Conservation (phyloP, 345 rosid species). For the Eucalyptus camaldulensis region DNA sequence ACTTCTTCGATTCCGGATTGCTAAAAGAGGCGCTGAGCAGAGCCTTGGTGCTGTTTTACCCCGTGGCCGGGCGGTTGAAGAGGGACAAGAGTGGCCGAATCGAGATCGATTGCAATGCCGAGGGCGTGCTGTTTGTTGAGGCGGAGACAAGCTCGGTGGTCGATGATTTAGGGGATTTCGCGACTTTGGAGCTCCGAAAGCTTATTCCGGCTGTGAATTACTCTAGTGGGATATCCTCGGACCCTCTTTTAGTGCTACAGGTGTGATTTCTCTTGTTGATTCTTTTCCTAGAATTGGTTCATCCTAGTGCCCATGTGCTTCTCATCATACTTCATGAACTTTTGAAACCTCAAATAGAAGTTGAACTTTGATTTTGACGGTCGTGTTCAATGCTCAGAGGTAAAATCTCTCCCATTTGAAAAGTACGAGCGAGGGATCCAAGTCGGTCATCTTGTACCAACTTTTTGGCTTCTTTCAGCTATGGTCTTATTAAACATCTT, state of each 20-base stretch:
- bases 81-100: conserved; percentile 33
- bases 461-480: not conserved
- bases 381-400: not conserved
- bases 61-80: conserved; percentile 40
- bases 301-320: not conserved
- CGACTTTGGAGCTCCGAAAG: not conserved
- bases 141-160: conserved; percentile 12
- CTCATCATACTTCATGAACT: not conserved
- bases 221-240: conserved; percentile 17
- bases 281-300: not conserved
- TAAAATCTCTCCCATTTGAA: not conserved
- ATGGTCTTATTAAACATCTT: not conserved
- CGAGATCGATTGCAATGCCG: conserved; percentile 62
- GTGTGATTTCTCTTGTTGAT: not conserved
- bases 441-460: not conserved
- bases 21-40: conserved; percentile 60
- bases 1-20: conserved; percentile 54
- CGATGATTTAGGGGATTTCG: conserved; percentile 29
- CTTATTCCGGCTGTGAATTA: conserved; percentile 42
- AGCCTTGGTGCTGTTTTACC: conserved; percentile 82
- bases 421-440: not conserved
- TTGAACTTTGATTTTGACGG: not conserved
- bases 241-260: not conserved
- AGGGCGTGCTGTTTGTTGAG: conserved; percentile 76
- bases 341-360: not conserved